Conservation (phyloP, 202 grass and related monocot genomes). For the Zizania palustris region DNA sequence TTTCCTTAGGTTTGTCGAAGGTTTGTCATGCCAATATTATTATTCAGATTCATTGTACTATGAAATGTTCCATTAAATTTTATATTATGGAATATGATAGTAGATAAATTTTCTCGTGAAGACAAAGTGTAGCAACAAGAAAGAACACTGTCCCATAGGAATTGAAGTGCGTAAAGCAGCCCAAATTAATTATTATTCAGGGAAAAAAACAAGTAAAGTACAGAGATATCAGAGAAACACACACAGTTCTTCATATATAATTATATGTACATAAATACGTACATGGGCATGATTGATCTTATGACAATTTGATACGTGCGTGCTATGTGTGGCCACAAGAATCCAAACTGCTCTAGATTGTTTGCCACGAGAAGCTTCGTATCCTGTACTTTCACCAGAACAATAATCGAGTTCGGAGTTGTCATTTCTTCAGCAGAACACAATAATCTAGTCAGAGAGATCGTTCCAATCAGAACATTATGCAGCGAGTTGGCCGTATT, state of each 20-base stretch:
- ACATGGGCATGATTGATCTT: not conserved
- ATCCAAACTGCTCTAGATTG: slow-evolving; percentile 41
- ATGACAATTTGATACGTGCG: slow-evolving; percentile 2
- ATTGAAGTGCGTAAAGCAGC: not conserved
- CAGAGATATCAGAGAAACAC: slow-evolving; percentile 4
- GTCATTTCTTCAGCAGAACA: too few relatives aligned
- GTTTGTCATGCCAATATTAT: too few relatives aligned
- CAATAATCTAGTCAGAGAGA: not conserved
- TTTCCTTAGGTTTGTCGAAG: too few relatives aligned
- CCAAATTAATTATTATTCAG: slow-evolving; percentile 6
- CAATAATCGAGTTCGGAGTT: not conserved
- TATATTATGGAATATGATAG: too few relatives aligned
- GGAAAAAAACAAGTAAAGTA: too few relatives aligned
- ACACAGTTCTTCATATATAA: not conserved
- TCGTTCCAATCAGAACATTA: slow-evolving; percentile 29
- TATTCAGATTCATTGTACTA: too few relatives aligned
- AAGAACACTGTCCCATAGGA: too few relatives aligned
- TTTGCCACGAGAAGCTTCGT: slow-evolving; percentile 24
- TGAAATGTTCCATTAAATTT: too few relatives aligned
- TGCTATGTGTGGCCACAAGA: slow-evolving; percentile 38
- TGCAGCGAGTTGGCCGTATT: not conserved
- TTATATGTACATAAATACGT: not conserved
- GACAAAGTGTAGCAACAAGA: not conserved
- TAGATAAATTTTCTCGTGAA: not conserved
- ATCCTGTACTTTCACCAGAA: not conserved